Base-by-base conservation (phyloP, 306 rosid genomes). In the Lupinus albus region DNA sequence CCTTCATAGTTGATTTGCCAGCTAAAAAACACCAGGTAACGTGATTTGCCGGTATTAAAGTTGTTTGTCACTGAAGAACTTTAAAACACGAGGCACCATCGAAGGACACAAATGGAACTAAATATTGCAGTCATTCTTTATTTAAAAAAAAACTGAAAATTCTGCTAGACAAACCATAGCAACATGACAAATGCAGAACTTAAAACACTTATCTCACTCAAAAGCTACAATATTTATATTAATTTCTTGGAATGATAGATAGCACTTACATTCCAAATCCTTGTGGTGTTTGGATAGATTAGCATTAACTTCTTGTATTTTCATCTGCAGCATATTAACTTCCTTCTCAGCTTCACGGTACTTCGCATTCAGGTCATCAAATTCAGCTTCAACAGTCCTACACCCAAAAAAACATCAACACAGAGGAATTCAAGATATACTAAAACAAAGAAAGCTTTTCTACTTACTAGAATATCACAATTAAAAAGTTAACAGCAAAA, bases 191-290 rank as follows among this genome's bases (percentile, higher is more conserved):
- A 36, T 63, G 53, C 51, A 38, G 16, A 68, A 59, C 51, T 69
- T 47, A 62, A 45, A 45, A 67, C 67, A 56, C 50, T 32, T 44
- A 78, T 45, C 49, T 41, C 35, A 50, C 68, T 48, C 14, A 35
- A 62, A 64, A 71, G 49, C 60, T 20, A 53, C 42, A 21, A 16
- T 56, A 14, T 25, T 66, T 16, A 61, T 41, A 47, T 6, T 11
- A 65, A 71, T 48, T 71, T 63, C 50, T 63, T 53, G 7, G 32
- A 56, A 48, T 41, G 66, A 46, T 12, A 70, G 35, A 76, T 48
- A 77, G 64, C 51, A 78, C 98, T 84, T 78, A 89, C 98, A 84
- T 30, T 88, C 95, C 83, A 86, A 66, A 83, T 93, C 95, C 82
- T 84, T 93, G 21, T 49, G 86, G 74, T 86, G 72, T 79, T 81